phyloP scores from a whole-genome alignment of 495 filamentous ascomycete species.

The Xylaria castorea region DNA sequence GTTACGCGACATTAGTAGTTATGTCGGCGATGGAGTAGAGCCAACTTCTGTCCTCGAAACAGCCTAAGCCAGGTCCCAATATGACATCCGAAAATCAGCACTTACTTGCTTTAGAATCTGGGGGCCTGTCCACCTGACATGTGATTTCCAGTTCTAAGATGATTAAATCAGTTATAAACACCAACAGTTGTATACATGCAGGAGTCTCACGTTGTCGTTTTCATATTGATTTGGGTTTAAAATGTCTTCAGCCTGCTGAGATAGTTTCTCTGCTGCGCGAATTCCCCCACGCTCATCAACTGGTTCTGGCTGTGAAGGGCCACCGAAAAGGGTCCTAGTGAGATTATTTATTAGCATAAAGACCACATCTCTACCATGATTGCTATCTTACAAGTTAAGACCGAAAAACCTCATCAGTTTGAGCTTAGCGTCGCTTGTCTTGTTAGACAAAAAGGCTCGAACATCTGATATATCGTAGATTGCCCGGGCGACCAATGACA shows the following conservation, averaged over 20 bases:
- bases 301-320: neutral
- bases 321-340: neutral
- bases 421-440: constrained; percentile 61
- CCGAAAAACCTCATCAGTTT: constrained; percentile 66
- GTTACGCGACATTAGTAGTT: neutral
- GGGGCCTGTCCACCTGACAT: neutral
- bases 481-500: constrained; percentile 62
- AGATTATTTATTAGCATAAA: neutral
- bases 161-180: neutral
- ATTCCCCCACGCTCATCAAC: neutral
- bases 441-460: constrained; percentile 65
- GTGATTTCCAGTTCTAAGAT: neutral
- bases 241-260: neutral
- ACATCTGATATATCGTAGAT: constrained; percentile 60
- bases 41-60: neutral
- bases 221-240: neutral
- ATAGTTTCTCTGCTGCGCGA: neutral
- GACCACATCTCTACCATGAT: neutral
- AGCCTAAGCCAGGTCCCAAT: neutral
- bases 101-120: neutral
- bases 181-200: neutral
- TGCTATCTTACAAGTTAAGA: constrained; percentile 47
- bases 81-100: neutral
- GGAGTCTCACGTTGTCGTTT: neutral
- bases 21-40: neutral